phyloP scores from a whole-genome alignment of 345 rosid species.

The Eucalyptus polyanthemos region DNA sequence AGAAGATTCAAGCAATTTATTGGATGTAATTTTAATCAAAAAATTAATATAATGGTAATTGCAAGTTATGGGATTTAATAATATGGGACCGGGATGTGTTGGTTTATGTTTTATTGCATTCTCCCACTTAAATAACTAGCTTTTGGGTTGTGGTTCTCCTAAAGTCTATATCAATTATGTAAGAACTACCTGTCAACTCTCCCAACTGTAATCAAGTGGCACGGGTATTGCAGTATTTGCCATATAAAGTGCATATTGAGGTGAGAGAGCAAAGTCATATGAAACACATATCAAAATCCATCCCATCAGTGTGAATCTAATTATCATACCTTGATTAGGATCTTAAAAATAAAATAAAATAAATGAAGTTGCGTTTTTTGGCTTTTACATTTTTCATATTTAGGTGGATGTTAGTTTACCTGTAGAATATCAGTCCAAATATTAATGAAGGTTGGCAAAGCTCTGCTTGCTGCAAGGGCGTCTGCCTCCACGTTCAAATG shows the following conservation, averaged over 20 bases:
- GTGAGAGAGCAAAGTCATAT: not conserved
- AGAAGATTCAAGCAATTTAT: not conserved
- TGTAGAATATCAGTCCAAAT: constrained; percentile 27
- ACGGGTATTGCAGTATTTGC: not conserved
- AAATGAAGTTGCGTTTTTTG: not conserved
- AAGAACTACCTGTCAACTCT: not conserved
- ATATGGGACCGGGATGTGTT: not conserved
- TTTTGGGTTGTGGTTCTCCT: not conserved
- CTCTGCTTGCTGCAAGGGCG: constrained; percentile 48
- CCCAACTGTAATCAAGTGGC: not conserved
- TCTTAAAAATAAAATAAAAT: not conserved
- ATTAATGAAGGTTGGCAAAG: constrained; percentile 52
- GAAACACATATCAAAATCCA: not conserved
- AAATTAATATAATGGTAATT: not conserved
- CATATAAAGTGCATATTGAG: not conserved
- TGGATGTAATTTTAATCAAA: not conserved
- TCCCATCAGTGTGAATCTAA: not conserved
- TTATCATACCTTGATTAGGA: not conserved
- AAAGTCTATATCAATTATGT: not conserved
- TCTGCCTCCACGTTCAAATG: constrained; percentile 45
- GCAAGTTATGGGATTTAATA: not conserved
- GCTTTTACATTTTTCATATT: not conserved
- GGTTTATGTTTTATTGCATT: not conserved
- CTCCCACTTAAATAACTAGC: not conserved
- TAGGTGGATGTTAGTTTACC: constrained; percentile 13